Evolutionary conservation across 2,329 filamentous ascomycete genomes (phyloP).

Genomic region (Colletotrichum lentis): DNA sequence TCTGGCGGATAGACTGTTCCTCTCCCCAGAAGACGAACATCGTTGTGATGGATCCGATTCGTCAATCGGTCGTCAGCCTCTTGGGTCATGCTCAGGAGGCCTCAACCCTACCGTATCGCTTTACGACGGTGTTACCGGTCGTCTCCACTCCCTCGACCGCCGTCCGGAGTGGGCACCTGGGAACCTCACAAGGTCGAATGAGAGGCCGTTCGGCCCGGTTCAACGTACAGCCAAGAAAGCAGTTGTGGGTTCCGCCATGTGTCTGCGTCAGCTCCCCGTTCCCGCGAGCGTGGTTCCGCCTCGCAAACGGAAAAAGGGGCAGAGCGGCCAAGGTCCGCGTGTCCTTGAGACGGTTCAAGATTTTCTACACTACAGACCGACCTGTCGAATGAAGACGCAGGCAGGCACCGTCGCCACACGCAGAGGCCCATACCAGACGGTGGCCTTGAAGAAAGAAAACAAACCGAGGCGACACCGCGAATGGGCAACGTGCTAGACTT

Average conservation of each 20-base stretch:
- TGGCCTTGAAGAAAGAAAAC: neutral
- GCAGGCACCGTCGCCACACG: neutral
- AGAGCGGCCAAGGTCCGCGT: constrained; percentile 20
- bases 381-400: constrained; percentile 4
- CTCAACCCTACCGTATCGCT: constrained; percentile 27
- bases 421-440: too few species aligned
- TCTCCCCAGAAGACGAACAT: neutral
- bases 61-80: neutral
- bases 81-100: constrained; percentile 11
- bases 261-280: neutral
- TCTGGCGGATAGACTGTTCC: neutral
- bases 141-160: constrained; percentile 9
- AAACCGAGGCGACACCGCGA: neutral
- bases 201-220: constrained; percentile 27
- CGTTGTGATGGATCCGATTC: constrained; percentile 11
- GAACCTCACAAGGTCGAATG: constrained; percentile 13
- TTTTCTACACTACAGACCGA: neutral
- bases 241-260: constrained; percentile 6
- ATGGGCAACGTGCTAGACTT: neutral
- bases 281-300: neutral
- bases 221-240: constrained; percentile 18
- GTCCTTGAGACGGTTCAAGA: neutral
- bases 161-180: constrained; percentile 17
- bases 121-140: constrained; percentile 10
- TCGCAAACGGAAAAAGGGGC: neutral